These are phyloP conservation scores for Leptographium lundbergii DNA, from an alignment of 2,329 filamentous ascomycete genomes.

Conservation along the genomic window DNA sequence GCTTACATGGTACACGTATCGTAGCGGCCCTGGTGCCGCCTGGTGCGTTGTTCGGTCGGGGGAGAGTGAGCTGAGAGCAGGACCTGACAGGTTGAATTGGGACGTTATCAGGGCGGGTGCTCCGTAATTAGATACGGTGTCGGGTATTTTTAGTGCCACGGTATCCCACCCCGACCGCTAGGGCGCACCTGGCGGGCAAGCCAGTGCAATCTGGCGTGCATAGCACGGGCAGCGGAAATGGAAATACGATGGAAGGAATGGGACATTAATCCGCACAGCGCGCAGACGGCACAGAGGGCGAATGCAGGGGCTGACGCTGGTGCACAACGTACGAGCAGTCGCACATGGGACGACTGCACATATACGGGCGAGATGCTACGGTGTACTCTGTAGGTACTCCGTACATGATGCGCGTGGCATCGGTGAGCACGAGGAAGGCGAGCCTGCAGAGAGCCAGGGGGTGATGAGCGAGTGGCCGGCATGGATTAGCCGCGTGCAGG, in stretches of 20 bases:
- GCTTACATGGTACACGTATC: not conserved
- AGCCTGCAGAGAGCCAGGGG: not conserved
- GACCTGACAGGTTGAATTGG: too few species aligned
- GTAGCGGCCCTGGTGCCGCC: not conserved
- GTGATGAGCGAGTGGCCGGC: not conserved
- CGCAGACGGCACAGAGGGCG: not conserved
- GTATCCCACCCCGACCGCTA: not conserved
- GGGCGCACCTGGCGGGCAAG: not conserved
- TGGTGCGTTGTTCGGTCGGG: not conserved
- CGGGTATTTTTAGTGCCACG: not conserved
- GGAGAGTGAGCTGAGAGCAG: not conserved
- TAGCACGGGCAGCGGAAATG: not conserved
- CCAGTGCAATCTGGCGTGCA: not conserved
- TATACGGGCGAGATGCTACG: not conserved
- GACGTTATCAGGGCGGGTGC: not conserved
- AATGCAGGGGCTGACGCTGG: not conserved
- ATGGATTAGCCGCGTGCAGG: conserved; percentile 6
- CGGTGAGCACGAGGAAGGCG: not conserved
- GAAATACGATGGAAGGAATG: not conserved
- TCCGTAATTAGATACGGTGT: not conserved
- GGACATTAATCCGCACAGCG: not conserved
- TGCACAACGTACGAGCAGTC: not conserved
- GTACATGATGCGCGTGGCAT: not conserved
- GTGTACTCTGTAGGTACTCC: too few species aligned
- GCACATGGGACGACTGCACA: not conserved